Conservation (phyloP, 306 rosid genomes). For the Sicyos edulis region DNA sequence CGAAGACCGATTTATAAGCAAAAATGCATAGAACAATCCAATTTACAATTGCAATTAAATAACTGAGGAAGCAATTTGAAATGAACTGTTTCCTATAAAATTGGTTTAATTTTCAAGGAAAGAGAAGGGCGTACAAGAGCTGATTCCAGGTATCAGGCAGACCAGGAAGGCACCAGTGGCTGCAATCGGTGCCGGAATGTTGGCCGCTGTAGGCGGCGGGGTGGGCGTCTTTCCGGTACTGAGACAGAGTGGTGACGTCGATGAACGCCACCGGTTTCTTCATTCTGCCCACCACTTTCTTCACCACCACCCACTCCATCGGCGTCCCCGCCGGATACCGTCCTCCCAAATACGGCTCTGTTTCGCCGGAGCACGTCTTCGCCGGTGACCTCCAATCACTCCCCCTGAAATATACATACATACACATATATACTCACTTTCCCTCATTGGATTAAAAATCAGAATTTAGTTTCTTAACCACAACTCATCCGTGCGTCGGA, state of each 20-base stretch:
- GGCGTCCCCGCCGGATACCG: conserved; percentile 85
- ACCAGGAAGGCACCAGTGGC: conserved; percentile 98
- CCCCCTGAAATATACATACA: conserved; percentile 34
- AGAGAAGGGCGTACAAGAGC: conserved; percentile 59
- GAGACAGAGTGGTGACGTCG: conserved; percentile 71
- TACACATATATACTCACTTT: no score
- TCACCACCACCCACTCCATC: conserved; percentile 69
- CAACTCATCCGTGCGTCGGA: no score
- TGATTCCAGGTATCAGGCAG: conserved; percentile 92
- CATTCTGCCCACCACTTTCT: conserved; percentile 58
- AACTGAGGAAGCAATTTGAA: no score
- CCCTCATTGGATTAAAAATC: no score
- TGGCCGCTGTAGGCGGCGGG: conserved; percentile 62
- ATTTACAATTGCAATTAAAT: no score
- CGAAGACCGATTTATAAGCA: no score
- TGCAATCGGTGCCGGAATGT: conserved; percentile 52
- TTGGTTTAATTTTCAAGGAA: conserved; percentile 1
- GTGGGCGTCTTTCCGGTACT: conserved; percentile 77
- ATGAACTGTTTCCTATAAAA: no score
- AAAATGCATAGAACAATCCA: no score
- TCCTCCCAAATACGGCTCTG: conserved; percentile 49
- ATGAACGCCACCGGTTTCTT: conserved; percentile 62
- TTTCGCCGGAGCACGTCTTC: conserved; percentile 63
- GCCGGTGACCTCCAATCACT: conserved; percentile 80
- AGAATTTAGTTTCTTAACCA: no score